phyloP scores from a whole-genome alignment of 495 filamentous ascomycete genomes.

The Penicillium steckii region DNA sequence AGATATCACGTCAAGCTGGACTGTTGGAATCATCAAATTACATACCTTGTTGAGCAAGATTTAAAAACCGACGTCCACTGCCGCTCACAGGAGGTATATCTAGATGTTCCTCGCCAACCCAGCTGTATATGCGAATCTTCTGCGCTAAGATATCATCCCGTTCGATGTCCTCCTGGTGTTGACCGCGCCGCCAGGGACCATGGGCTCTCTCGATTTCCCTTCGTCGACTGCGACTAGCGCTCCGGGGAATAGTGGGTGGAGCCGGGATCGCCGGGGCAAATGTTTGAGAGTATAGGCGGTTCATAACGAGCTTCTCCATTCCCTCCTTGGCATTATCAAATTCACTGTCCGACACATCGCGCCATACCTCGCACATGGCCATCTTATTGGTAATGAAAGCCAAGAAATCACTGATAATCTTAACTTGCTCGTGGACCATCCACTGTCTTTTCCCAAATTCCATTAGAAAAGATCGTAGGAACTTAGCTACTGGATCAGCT shows the following conservation, averaged over 20 bases:
- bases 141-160: constrained; percentile 91
- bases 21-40: constrained; percentile 1
- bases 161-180: constrained; percentile 98
- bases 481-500: constrained; percentile 93
- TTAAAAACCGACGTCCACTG: constrained; percentile 81
- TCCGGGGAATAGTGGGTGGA: constrained; percentile 65
- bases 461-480: constrained; percentile 86
- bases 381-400: constrained; percentile 99
- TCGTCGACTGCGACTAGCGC: constrained; percentile 63
- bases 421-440: constrained; percentile 99
- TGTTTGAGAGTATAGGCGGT: constrained; percentile 91
- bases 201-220: constrained; percentile 65
- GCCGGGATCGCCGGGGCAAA: constrained; percentile 91
- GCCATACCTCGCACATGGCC: constrained; percentile 97
- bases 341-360: constrained; percentile 90
- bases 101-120: constrained; percentile 90
- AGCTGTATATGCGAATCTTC: constrained; percentile 94
- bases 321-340: constrained; percentile 98
- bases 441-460: constrained; percentile 98
- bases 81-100: constrained; percentile 87
- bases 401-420: constrained; percentile 95
- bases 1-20: constrained; percentile 17
- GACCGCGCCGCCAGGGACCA: constrained; percentile 82
- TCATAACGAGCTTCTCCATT: constrained; percentile 99
- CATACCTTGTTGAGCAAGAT: constrained; percentile 82